These are phyloP conservation scores for Pestalotiopsis sp. DNA, from an alignment of 2,329 filamentous ascomycete species.

Conservation along the genomic window DNA sequence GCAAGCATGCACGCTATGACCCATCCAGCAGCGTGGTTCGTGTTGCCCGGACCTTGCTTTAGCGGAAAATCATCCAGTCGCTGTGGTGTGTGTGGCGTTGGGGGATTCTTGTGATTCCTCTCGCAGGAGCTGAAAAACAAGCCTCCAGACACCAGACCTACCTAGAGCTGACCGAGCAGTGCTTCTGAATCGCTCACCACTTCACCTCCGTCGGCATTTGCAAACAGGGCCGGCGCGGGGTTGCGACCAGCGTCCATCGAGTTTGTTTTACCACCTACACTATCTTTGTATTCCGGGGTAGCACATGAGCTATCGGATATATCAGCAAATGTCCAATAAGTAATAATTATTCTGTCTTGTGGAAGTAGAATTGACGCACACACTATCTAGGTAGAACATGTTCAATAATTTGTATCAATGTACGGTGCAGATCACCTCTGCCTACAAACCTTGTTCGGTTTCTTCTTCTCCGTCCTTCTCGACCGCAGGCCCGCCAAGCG, in stretches of 20 bases:
- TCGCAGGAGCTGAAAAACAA: not conserved
- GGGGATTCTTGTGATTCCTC: not conserved
- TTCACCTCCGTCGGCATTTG: not conserved
- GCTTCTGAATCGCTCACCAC: not conserved
- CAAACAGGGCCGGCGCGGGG: not conserved
- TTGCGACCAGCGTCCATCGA: not conserved
- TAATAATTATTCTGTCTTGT: not conserved
- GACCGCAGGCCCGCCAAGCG: not conserved
- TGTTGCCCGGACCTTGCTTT: slow-evolving; percentile 5
- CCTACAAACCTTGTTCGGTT: not conserved
- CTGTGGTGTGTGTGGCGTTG: not conserved
- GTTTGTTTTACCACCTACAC: not conserved
- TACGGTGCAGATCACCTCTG: not conserved
- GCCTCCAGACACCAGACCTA: not conserved
- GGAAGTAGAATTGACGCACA: not conserved
- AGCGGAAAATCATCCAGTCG: slow-evolving; percentile 4
- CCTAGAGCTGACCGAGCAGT: not conserved
- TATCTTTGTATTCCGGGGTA: not conserved
- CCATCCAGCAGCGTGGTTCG: slow-evolving; percentile 6
- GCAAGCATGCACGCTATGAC: slow-evolving; percentile 5
- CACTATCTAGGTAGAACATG: not conserved
- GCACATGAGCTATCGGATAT: slow-evolving; percentile 8
- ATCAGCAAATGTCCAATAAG: not conserved
- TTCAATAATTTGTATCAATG: not conserved
- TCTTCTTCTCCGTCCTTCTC: not conserved